These are phyloP conservation scores for Geotrichum aggregatum DNA, from an alignment of 1,139 yeast genomes.

Conservation along the genomic window DNA sequence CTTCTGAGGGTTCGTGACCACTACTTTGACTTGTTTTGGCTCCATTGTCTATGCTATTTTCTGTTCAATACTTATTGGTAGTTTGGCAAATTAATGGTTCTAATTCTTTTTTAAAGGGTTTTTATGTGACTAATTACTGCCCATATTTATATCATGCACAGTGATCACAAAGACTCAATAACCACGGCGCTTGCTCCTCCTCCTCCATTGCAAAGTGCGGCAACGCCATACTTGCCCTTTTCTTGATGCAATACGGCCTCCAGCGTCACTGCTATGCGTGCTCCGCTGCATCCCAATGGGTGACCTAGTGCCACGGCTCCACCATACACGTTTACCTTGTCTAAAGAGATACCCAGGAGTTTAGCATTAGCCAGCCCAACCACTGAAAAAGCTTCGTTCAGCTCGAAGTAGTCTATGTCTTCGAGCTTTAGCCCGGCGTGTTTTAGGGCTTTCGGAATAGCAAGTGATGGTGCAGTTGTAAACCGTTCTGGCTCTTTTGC, in stretches of 20 bases:
- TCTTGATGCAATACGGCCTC: constrained; percentile 69
- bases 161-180: constrained; percentile 47
- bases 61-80: background rate
- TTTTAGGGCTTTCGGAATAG: constrained; percentile 91
- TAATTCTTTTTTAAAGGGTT: too few relatives aligned
- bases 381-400: constrained; percentile 94
- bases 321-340: constrained; percentile 87
- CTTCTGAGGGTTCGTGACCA: constrained; percentile 37
- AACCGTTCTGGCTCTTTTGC: constrained; percentile 91
- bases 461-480: constrained; percentile 90
- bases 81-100: background rate
- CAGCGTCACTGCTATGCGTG: constrained; percentile 85
- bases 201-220: constrained; percentile 97
- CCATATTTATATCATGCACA: too few relatives aligned
- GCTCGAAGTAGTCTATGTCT: constrained; percentile 77
- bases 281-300: constrained; percentile 97
- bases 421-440: constrained; percentile 64
- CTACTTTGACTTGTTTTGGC: constrained; percentile 27
- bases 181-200: constrained; percentile 94
- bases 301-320: constrained; percentile 98
- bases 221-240: constrained; percentile 81
- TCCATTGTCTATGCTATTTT: background rate
- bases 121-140: too few relatives aligned
- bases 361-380: constrained; percentile 90
- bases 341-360: constrained; percentile 58